These are phyloP conservation scores for Globomyces pollinis-pini DNA, from an alignment of 192 early-diverging fungal genomes.

Conservation along the genomic window DNA sequence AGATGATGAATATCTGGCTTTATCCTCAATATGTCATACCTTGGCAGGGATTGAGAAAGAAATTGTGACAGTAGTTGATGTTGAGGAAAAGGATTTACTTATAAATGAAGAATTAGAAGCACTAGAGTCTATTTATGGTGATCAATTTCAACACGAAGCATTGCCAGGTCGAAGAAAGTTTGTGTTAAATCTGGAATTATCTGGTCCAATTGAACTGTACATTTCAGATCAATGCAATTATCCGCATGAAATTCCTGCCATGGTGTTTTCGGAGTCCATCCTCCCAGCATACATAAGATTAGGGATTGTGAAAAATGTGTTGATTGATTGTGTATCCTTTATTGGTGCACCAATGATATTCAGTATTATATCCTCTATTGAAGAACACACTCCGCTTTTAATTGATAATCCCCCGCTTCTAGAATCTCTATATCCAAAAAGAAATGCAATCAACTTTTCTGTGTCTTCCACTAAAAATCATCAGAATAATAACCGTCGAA, in stretches of 20 bases:
- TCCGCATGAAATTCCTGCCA: constrained; percentile 53
- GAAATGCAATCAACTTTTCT: background rate
- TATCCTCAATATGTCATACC: constrained; percentile 45
- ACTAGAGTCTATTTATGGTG: constrained; percentile 62
- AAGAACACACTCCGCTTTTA: constrained; percentile 20
- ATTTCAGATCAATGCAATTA: constrained; percentile 53
- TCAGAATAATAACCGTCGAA: background rate
- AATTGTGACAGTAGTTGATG: constrained; percentile 15
- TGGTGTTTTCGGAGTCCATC: constrained; percentile 55
- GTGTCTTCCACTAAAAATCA: background rate
- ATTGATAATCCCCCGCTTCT: constrained; percentile 21
- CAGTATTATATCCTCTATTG: constrained; percentile 26
- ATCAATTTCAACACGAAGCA: constrained; percentile 32
- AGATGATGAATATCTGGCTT: constrained; percentile 44
- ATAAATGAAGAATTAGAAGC: constrained; percentile 57
- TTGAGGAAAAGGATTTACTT: constrained; percentile 22
- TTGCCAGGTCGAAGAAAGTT: constrained; percentile 3
- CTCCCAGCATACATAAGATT: constrained; percentile 62
- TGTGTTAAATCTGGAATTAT: constrained; percentile 23
- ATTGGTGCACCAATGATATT: constrained; percentile 42
- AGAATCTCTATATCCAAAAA: background rate
- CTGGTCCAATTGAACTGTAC: constrained; percentile 47
- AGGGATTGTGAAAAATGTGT: constrained; percentile 20
- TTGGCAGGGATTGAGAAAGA: constrained; percentile 26
- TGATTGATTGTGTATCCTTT: constrained; percentile 8